Base-by-base conservation (phyloP, 768 basidiomycete genomes). In the Tylopilus sp. region DNA sequence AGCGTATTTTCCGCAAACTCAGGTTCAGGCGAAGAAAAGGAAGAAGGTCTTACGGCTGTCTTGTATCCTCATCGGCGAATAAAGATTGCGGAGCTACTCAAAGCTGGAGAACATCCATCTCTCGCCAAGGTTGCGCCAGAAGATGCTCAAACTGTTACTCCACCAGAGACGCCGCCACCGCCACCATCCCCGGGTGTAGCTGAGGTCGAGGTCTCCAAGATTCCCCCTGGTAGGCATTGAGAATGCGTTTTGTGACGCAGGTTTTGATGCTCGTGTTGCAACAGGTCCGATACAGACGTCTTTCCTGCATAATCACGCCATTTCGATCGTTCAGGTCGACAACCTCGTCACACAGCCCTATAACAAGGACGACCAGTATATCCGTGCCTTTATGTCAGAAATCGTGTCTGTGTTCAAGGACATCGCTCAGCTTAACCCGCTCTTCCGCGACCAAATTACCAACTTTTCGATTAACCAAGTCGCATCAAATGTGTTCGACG, bases 351-450 rank as follows among this genome's bases (percentile, higher is more conserved):
- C 91, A 6, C 82, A 86, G 56, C 84, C 92, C 0, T 95, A 87
- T 76, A 84, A 87, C 75, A 92, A 95, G 68, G 91, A 94, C 68
- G 87, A 94, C 72, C 94, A 97, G 68, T 89, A 95, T 69, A 87
- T 96, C 61, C 89, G 93, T 25, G 96, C 96, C 5, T 90, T 97
- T 72, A 95, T 93, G 84, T 87, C 87, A 38, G 96, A 98, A 72
- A 92, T 98, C 54, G 89, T 98, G 59, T 87, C 89, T 41, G 92
- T 95, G 34, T 98, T 98, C 83, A 98, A 98, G 76, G 95, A 98
- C 66, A 97, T 98, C 54, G 95, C 95, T 0, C 92, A 95, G 68
- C 81, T 98, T 38, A 96, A 97, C 71, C 94, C 94, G 2, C 84
- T 98, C 59, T 98, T 98, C 86, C 89, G 95, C 38, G 96, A 98